Percentiles rank a stretch among this genome's conserved stretches.
Evolutionary conservation across 306 rosid genomes (phyloP).

Genomic region (Acacia confusa): DNA sequence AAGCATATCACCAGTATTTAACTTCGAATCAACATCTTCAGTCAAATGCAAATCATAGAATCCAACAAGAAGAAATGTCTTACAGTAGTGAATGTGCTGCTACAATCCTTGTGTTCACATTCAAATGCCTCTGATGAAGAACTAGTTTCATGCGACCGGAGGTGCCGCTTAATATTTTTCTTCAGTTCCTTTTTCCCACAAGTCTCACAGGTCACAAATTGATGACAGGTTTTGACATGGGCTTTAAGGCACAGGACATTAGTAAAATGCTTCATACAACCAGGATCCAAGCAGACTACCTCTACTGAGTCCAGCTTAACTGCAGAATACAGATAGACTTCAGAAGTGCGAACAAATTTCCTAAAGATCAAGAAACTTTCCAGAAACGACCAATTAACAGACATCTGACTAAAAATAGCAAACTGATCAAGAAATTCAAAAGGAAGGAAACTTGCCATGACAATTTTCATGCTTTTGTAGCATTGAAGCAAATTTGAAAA

Average conservation of each 20-base stretch:
- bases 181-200: slow-evolving; percentile 52
- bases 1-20: neutral
- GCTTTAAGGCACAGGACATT: slow-evolving; percentile 49
- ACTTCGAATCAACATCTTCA: neutral
- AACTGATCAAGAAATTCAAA: neutral
- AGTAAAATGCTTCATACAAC: slow-evolving; percentile 50
- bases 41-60: neutral
- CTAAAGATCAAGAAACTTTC: neutral
- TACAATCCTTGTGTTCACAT: slow-evolving; percentile 48
- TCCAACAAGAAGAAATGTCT: slow-evolving; percentile 13
- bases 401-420: neutral
- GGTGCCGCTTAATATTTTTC: slow-evolving; percentile 58
- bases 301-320: slow-evolving; percentile 56
- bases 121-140: slow-evolving; percentile 28
- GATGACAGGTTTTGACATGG: slow-evolving; percentile 54
- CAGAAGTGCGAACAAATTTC: neutral
- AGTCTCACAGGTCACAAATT: slow-evolving; percentile 42
- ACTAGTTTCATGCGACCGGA: slow-evolving; percentile 39
- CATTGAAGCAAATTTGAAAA: slow-evolving; percentile 46
- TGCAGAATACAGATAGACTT: slow-evolving; percentile 20
- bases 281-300: slow-evolving; percentile 51
- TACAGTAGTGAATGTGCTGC: slow-evolving; percentile 48
- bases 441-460: slow-evolving; percentile 45
- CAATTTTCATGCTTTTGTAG: slow-evolving; percentile 50
- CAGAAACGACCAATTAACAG: neutral